Percentiles rank a stretch among this genome's conserved stretches.
phyloP scores from a whole-genome alignment of 139 green algal species.

The Yamagishiella unicocca region DNA sequence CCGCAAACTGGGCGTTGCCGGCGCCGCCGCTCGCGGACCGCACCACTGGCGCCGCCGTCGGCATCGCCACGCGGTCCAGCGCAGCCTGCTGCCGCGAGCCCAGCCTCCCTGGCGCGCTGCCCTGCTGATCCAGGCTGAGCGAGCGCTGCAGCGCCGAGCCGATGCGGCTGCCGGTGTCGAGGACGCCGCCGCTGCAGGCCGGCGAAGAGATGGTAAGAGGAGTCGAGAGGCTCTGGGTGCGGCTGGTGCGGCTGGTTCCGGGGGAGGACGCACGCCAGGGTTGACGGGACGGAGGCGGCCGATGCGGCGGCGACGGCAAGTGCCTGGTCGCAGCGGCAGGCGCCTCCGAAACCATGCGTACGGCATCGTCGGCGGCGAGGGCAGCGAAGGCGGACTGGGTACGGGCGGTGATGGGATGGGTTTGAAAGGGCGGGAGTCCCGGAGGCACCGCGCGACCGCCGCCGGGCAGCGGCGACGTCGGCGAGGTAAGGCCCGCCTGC shows the following conservation, averaged over 20 bases:
- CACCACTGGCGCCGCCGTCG: background rate
- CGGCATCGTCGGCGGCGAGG: background rate
- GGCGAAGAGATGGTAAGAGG: background rate
- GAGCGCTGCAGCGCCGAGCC: background rate
- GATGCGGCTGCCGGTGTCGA: background rate
- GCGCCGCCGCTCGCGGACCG: background rate
- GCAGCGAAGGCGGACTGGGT: background rate
- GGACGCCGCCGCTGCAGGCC: background rate
- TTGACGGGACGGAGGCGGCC: background rate
- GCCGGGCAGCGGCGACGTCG: background rate
- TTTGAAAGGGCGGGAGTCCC: background rate
- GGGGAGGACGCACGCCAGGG: constrained; percentile 9
- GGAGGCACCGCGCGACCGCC: background rate
- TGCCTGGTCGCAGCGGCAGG: background rate
- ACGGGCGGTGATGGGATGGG: background rate
- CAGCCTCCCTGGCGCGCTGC: background rate
- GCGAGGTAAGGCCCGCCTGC: background rate
- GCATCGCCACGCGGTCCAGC: background rate
- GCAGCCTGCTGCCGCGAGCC: background rate
- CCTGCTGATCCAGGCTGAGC: background rate
- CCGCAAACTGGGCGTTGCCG: background rate
- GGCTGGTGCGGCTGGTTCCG: background rate
- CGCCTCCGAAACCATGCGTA: background rate
- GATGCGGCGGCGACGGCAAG: background rate
- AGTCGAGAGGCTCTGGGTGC: background rate